Conservation (phyloP, 177 flowering plant species). For the Tripterygium wilfordii region DNA sequence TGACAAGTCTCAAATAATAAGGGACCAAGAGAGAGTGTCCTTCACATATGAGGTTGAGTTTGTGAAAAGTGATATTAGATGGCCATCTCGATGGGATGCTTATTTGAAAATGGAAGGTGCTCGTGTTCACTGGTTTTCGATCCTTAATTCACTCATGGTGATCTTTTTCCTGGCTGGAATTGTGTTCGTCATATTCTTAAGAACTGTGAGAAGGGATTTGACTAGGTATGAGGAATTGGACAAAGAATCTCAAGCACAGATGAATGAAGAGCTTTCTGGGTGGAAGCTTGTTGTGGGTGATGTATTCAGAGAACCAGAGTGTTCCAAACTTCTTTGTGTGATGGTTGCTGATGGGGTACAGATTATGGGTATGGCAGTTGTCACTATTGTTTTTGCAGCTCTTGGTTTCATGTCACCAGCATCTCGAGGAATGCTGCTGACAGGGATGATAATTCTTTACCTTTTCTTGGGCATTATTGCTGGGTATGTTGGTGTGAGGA, state of each 20-base stretch:
- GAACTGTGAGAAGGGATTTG: conserved; percentile 72
- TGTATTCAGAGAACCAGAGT: conserved; percentile 59
- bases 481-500: conserved; percentile 61
- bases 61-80: conserved; percentile 50
- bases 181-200: conserved; percentile 65
- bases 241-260: conserved; percentile 78
- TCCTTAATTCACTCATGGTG: conserved; percentile 69
- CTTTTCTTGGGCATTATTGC: conserved; percentile 64
- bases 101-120: conserved; percentile 78
- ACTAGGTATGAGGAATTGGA: conserved; percentile 71
- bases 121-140: conserved; percentile 78
- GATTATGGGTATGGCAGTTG: conserved; percentile 65
- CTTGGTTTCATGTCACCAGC: conserved; percentile 85
- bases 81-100: conserved; percentile 88
- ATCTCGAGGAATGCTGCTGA: conserved; percentile 70
- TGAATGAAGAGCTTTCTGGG: conserved; percentile 79
- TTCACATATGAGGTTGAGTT: conserved; percentile 73
- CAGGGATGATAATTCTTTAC: conserved; percentile 66
- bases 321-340: conserved; percentile 53
- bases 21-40: conserved; percentile 42
- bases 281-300: too few species aligned
- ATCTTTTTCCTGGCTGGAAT: conserved; percentile 70
- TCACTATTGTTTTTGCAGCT: conserved; percentile 73
- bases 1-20: conserved; percentile 47
- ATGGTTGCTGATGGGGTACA: conserved; percentile 79